A percentile compares a stretch with the other conserved stretches of the same genome.
Conservation (phyloP, 2,329 filamentous ascomycete genomes). For the Aspergillus sergii region DNA sequence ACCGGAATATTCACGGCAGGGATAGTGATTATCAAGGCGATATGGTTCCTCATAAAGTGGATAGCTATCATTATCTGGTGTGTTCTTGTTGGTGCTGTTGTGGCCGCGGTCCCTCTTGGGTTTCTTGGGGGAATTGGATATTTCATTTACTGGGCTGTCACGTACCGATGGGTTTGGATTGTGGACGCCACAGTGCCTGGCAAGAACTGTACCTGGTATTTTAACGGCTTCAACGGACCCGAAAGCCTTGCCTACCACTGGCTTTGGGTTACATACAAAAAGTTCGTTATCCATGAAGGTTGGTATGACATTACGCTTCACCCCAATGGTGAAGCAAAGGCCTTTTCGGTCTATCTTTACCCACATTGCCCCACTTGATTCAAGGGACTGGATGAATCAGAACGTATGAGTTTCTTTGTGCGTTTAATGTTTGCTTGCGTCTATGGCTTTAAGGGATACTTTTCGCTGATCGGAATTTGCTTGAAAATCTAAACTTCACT, state of each 20-base stretch:
- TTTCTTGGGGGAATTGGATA: no score
- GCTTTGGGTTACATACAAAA: neutral
- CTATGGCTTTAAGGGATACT: neutral
- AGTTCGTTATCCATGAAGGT: neutral
- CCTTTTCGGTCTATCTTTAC: neutral
- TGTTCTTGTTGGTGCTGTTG: no score
- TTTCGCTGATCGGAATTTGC: neutral
- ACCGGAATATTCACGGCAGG: neutral
- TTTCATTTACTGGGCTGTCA: no score
- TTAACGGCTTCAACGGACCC: neutral
- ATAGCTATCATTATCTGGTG: no score
- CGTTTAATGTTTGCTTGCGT: neutral
- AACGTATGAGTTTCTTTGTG: neutral
- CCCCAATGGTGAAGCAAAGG: no score
- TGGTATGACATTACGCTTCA: neutral
- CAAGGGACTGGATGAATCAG: neutral
- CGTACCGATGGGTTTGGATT: no score
- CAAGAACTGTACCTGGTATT: neutral
- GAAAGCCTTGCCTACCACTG: neutral
- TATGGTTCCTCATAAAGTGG: no score
- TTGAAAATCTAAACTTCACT: neutral
- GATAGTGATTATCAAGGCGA: no score
- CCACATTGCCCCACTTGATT: neutral
- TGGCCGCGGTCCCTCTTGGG: no score
- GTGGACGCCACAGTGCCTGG: neutral